A percentile compares a stretch with the other conserved stretches of the same genome.
Evolutionary conservation across 2,329 filamentous ascomycete species (phyloP).

Genomic region (Pseudocercospora musae): DNA sequence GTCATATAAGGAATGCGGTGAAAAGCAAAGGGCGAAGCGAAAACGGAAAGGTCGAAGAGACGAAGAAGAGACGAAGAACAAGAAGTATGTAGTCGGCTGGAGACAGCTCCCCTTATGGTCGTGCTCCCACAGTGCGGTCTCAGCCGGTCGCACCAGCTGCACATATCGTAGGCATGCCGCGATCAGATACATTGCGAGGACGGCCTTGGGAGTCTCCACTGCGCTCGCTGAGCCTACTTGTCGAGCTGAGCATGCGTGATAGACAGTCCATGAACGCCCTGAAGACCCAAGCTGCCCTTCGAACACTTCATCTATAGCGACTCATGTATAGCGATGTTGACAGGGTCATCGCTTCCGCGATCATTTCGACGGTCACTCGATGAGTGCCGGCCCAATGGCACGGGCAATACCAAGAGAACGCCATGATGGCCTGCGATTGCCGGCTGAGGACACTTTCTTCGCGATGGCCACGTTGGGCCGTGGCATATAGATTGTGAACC

Average conservation of each 20-base stretch:
- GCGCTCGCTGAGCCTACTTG: neutral
- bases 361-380: neutral
- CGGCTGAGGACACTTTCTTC: neutral
- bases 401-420: neutral
- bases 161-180: neutral
- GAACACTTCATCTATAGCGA: neutral
- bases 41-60: neutral
- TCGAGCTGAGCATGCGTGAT: neutral
- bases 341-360: neutral
- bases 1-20: neutral
- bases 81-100: neutral
- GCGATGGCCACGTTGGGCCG: constrained; percentile 3
- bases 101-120: constrained; percentile 4
- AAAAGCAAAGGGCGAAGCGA: neutral
- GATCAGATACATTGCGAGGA: neutral
- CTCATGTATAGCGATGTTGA: neutral
- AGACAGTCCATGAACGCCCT: neutral
- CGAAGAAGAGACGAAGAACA: neutral
- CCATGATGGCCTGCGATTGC: neutral
- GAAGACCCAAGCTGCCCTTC: neutral
- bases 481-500: constrained; percentile 11
- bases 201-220: too few relatives aligned
- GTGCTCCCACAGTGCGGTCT: neutral
- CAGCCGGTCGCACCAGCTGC: constrained; percentile 11
- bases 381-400: neutral